A percentile compares a stretch with the other conserved stretches of the same genome.
Evolutionary conservation across 768 basidiomycete species (phyloP).

Genomic region (Russula earlei): DNA sequence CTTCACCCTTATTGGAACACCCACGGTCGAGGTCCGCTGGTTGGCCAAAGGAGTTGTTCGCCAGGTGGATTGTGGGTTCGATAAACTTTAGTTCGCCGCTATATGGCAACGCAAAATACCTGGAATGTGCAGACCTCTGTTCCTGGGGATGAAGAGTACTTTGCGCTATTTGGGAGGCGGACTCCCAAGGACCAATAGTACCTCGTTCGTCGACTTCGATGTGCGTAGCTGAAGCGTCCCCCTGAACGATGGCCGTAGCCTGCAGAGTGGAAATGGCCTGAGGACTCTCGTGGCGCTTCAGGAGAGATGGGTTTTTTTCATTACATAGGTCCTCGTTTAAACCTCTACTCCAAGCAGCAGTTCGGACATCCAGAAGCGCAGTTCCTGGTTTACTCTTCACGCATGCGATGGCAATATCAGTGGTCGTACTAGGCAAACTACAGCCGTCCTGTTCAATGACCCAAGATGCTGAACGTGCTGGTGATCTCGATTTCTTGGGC

Average conservation of each 20-base stretch:
- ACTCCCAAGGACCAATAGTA: constrained; percentile 43
- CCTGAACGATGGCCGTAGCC: background rate
- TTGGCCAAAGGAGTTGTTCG: background rate
- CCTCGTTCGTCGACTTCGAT: constrained; percentile 6
- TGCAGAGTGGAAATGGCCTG: background rate
- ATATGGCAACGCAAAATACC: constrained; percentile 5
- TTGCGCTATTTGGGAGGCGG: constrained; percentile 39
- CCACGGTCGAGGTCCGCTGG: background rate
- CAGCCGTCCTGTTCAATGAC: constrained; percentile 39
- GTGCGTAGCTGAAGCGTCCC: background rate
- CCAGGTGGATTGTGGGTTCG: background rate
- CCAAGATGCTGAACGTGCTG: constrained; percentile 39
- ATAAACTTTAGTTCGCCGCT: background rate
- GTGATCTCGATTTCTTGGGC: background rate
- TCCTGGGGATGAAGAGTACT: background rate
- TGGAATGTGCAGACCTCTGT: background rate
- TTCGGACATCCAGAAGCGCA: constrained; percentile 31
- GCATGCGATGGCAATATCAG: constrained; percentile 6
- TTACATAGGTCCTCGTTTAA: background rate
- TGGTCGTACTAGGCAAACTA: constrained; percentile 16
- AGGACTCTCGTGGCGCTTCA: background rate
- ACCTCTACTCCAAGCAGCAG: constrained; percentile 23
- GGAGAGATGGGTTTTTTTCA: background rate
- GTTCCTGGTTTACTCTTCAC: constrained; percentile 21
- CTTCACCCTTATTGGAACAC: background rate